Percentiles rank a stretch among this genome's conserved stretches.
Conservation (phyloP, 345 rosid species). For the Lepidium aucheri region DNA sequence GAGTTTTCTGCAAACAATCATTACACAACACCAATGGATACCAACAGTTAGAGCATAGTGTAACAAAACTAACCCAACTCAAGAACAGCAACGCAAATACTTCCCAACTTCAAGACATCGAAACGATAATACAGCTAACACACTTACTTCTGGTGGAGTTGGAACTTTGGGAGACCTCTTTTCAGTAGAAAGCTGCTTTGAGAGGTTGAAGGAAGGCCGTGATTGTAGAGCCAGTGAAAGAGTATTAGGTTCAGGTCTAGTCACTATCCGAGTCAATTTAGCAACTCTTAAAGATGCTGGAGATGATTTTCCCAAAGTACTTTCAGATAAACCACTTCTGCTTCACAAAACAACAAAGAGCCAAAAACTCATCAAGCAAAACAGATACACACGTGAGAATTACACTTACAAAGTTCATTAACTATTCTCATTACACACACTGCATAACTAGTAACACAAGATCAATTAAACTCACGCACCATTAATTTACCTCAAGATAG, state of each 20-base stretch:
- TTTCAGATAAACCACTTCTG: constrained; percentile 67
- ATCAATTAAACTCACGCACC: neutral
- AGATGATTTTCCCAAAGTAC: constrained; percentile 41
- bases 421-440: neutral
- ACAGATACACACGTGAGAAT: neutral
- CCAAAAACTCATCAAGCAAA: constrained; percentile 5
- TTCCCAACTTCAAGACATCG: neutral
- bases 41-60: too few species aligned
- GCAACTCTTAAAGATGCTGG: constrained; percentile 61
- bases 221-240: constrained; percentile 49
- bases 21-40: neutral
- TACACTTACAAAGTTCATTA: neutral
- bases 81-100: neutral
- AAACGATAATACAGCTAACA: neutral
- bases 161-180: constrained; percentile 54
- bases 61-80: neutral
- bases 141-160: constrained; percentile 68
- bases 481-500: too few species aligned
- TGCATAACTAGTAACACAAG: neutral
- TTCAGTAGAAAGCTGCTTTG: constrained; percentile 52
- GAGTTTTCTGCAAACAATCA: constrained; percentile 47
- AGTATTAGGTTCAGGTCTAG: constrained; percentile 52
- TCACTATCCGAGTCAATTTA: constrained; percentile 40
- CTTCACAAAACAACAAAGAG: constrained; percentile 8
- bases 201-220: constrained; percentile 46